Evolutionary conservation across 768 basidiomycete species (phyloP).

Genomic region (Tephrocybe sp.): DNA sequence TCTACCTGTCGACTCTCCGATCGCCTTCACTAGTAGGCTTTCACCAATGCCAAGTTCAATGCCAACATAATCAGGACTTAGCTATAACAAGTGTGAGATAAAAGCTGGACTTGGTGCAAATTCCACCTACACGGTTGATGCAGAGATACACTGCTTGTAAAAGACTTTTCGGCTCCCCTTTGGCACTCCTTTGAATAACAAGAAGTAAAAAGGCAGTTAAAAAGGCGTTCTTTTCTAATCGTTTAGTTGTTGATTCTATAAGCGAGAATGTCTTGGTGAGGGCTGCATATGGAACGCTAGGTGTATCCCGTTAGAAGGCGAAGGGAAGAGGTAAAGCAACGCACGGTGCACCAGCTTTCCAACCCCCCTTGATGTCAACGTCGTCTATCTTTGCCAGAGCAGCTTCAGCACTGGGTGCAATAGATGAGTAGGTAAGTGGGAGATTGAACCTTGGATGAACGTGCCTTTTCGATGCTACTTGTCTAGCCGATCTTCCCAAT

Average conservation of each 20-base stretch:
- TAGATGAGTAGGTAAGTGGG: background rate
- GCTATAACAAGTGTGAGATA: constrained; percentile 36
- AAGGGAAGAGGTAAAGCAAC: constrained; percentile 25
- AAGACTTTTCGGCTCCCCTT: constrained; percentile 70
- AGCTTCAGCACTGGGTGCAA: constrained; percentile 55
- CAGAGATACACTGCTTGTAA: constrained; percentile 93
- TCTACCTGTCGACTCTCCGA: constrained; percentile 92
- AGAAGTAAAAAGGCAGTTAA: constrained; percentile 87
- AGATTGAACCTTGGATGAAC: background rate
- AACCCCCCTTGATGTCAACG: constrained; percentile 77
- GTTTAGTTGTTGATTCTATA: constrained; percentile 94
- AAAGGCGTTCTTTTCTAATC: constrained; percentile 86
- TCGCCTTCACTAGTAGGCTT: constrained; percentile 90
- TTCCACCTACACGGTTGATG: constrained; percentile 78
- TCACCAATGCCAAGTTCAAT: constrained; percentile 97
- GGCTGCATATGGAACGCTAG: constrained; percentile 91
- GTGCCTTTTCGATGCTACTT: constrained; percentile 63
- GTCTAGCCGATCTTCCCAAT: constrained; percentile 25
- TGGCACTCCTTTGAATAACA: constrained; percentile 82
- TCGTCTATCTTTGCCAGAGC: constrained; percentile 58
- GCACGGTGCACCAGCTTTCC: constrained; percentile 84
- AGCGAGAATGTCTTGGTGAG: constrained; percentile 83
- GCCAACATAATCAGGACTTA: constrained; percentile 94
- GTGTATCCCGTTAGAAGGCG: background rate
- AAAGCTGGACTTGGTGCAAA: constrained; percentile 3